Evolutionary conservation across 148 eudicot genomes (phyloP), one percentile per base, ranked within the genome.

Genomic region (Limonium bicolor): DNA sequence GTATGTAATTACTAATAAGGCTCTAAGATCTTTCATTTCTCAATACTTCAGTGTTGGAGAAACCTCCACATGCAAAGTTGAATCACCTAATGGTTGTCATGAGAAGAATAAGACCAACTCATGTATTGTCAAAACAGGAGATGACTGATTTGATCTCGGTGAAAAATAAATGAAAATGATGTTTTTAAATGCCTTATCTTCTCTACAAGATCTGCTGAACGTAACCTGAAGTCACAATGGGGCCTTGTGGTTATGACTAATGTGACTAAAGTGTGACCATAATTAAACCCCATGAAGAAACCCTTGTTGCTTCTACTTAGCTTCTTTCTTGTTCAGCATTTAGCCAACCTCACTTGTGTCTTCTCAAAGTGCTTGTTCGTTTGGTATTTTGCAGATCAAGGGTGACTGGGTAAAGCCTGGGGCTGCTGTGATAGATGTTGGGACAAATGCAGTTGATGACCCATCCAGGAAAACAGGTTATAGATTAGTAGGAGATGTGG

Each of bases 371-470:
- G 36, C 20, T 29, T 51, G 2, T 30, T n/a, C 23, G 16, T 24
- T 30, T 13, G 16, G 6, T 21, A 36, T n/a, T 47, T 47, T 50
- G n/a, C 70, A 85, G 95, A 69, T 92, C 36, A 92, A 78, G 51
- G 95, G 99, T 17, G 77, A 79, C 59, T 92, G 99, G 99, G 61
- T 92, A 56, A 92, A 92, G 54, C 99, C 99, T 3, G 95, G 99
- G 56, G 95, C 99, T 39, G 95, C 99, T 2, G 94, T 92, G 26
- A 76, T 92, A 48, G 99, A 92, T 42, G 88, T 85, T 31, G 95
- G 99, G 46, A 85, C 90, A 37, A 92, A 92, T 58, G 69, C 95
- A 8, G 88, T 92, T 15, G 93, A 92, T 69, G 95, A 92, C 63
- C 66, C 78, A 25, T 81, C 68, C 45, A 78, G 59, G 59, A 92